Evolutionary conservation across 2,329 filamentous ascomycete genomes (phyloP), one percentile per base, ranked within the genome.

Genomic region (Domatiomyces catenatus): DNA sequence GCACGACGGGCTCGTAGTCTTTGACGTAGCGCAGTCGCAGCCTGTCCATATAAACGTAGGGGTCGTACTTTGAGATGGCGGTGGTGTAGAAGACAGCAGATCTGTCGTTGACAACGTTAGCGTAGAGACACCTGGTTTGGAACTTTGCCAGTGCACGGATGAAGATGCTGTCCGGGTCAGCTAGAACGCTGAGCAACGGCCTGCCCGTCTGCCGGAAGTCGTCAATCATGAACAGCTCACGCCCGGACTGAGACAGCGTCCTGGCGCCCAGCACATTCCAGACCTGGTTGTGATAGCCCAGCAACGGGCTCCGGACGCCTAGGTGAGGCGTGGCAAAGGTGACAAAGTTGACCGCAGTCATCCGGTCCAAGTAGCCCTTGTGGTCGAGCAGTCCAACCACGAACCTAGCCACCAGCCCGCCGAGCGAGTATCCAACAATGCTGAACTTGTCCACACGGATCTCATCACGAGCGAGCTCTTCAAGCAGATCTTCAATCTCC

Each of bases 301-400:
- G 77, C 44, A 81, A 67, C 1, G 85, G 84, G 1, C 80, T 79
- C 47, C 83, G 74, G 1, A 84, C 83, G n/a, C 85, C 85, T 6
- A 89, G 73, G 66, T 89, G 85, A 20, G 85, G 90, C 28, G 84
- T 83, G 4, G 85, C 90, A 67, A 96, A 95, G 1, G 89, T 94
- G 2, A 84, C 86, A 67, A 96, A 95, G 71, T 94, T 95, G 77
- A 90, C 77, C 57, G 90, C 90, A 62, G 87, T 75, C 22, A 96
- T 74, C 52, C 75, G 75, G 51, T 94, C 82, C 51, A 96, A 80
- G 52, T 86, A 73, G 7, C 88, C 87, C 60, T 84, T 85, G 50
- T 85, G 81, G 59, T 89, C 79, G 2, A 96, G 73, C 60, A 96
- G 69, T 0, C 90, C 90, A 51, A 94, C 76, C 1, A 86, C 84